Conservation (phyloP, 805 yeast genomes). For the Lachancea sp. region DNA sequence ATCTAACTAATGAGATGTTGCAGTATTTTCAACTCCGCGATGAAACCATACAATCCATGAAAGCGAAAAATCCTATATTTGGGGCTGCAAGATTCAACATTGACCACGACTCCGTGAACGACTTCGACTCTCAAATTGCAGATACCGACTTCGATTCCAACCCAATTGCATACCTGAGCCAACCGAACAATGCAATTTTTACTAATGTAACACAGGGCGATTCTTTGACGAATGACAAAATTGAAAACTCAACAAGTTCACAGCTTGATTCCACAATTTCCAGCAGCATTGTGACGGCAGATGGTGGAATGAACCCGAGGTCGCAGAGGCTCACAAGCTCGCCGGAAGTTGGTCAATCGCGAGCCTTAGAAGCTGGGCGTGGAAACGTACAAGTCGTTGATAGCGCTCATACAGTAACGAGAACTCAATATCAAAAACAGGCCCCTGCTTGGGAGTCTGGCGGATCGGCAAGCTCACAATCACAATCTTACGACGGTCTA, state of each 20-base stretch:
- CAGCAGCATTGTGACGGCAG: not conserved
- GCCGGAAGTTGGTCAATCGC: not conserved
- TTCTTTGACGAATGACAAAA: not conserved
- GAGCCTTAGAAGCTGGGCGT: not conserved
- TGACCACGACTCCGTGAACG: constrained; percentile 10
- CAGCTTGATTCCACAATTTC: not conserved
- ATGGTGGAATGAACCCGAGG: no score
- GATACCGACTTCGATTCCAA: not conserved
- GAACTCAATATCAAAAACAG: no score
- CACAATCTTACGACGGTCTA: no score
- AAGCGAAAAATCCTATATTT: constrained; percentile 15
- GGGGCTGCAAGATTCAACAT: constrained; percentile 1
- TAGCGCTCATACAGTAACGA: no score
- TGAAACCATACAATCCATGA: constrained; percentile 1
- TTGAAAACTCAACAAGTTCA: not conserved
- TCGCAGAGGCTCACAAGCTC: no score
- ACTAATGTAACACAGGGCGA: not conserved
- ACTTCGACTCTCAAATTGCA: constrained; percentile 13
- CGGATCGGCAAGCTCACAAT: no score
- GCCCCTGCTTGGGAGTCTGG: no score
- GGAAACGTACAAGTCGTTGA: not conserved
- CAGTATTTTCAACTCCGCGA: constrained; percentile 13
- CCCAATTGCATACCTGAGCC: not conserved
- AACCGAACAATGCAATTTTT: not conserved
- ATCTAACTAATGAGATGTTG: constrained; percentile 11